phyloP scores from a whole-genome alignment of 78 protist genomes.

The Cyanophora paradoxa region DNA sequence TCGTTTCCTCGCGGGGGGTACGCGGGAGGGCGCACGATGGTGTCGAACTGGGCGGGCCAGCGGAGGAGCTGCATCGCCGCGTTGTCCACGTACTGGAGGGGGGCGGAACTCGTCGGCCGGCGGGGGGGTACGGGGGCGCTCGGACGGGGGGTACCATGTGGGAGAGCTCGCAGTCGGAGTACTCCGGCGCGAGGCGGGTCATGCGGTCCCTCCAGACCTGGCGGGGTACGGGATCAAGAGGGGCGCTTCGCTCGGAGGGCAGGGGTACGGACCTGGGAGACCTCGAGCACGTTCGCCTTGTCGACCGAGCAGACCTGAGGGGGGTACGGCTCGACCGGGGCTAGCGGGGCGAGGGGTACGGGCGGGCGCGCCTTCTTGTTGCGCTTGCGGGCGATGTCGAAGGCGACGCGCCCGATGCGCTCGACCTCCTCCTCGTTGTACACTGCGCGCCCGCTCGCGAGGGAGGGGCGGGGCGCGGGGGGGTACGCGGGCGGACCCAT shows the following conservation, averaged over 20 bases:
- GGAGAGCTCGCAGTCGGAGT: no score
- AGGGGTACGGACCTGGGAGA: slow-evolving; percentile 4
- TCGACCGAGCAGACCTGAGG: slow-evolving; percentile 12
- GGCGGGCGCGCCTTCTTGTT: slow-evolving; percentile 1
- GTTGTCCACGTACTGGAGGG: slow-evolving; percentile 14
- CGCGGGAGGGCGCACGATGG: not conserved
- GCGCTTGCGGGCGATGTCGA: slow-evolving; percentile 18
- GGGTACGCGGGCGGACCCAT: not conserved
- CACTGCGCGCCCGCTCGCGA: no score
- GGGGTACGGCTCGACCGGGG: no score
- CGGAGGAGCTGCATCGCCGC: slow-evolving; percentile 25
- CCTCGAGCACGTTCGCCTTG: slow-evolving; percentile 27
- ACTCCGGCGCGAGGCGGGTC: no score
- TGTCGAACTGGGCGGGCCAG: slow-evolving; percentile 12
- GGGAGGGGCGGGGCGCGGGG: no score
- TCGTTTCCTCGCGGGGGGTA: not conserved
- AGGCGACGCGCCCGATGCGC: slow-evolving; percentile 9
- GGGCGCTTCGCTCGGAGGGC: no score
- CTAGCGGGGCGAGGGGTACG: no score
- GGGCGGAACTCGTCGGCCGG: no score
- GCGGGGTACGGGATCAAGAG: no score
- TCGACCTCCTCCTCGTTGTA: slow-evolving; percentile 21
- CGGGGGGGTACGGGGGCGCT: no score
- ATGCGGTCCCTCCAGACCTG: no score
- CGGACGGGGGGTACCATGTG: no score